These are phyloP conservation scores for Geranium brycei DNA, from an alignment of 345 rosid species.

Conservation along the genomic window DNA sequence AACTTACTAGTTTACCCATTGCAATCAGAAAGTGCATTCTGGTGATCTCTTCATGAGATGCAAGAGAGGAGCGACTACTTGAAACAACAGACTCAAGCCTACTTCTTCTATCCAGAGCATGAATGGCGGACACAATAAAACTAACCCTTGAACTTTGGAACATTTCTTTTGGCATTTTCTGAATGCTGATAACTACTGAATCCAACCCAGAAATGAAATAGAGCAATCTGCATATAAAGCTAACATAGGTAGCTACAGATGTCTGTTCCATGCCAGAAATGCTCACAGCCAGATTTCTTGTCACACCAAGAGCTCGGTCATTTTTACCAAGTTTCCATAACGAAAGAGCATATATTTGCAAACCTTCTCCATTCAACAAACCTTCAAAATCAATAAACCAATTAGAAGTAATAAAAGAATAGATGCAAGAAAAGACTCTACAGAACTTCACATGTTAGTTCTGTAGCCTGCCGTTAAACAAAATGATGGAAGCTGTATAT, in stretches of 20 bases:
- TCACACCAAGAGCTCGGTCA: constrained; percentile 50
- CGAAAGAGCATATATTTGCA: constrained; percentile 75
- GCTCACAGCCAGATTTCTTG: constrained; percentile 42
- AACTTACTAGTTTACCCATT: constrained; percentile 62
- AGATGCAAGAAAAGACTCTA: constrained; percentile 2
- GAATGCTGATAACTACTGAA: constrained; percentile 52
- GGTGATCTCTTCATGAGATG: constrained; percentile 42
- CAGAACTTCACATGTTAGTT: background rate
- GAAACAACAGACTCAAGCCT: constrained; percentile 55
- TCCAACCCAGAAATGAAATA: constrained; percentile 66
- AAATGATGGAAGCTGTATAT: background rate
- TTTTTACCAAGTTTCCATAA: constrained; percentile 71
- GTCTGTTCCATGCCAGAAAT: constrained; percentile 44
- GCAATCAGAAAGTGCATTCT: constrained; percentile 71
- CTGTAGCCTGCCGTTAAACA: background rate
- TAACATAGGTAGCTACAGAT: constrained; percentile 47
- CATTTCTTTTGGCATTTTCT: constrained; percentile 61
- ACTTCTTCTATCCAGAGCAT: constrained; percentile 60
- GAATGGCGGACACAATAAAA: constrained; percentile 55
- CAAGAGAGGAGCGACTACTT: constrained; percentile 31
- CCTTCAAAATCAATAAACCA: constrained; percentile 27
- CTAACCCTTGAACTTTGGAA: constrained; percentile 58
- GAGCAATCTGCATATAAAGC: constrained; percentile 71
- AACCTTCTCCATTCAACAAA: constrained; percentile 52
- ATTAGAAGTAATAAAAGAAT: constrained; percentile 3